These are phyloP conservation scores for Aspergillus transmontanensis DNA, from an alignment of 2,329 filamentous ascomycete species.

Conservation along the genomic window DNA sequence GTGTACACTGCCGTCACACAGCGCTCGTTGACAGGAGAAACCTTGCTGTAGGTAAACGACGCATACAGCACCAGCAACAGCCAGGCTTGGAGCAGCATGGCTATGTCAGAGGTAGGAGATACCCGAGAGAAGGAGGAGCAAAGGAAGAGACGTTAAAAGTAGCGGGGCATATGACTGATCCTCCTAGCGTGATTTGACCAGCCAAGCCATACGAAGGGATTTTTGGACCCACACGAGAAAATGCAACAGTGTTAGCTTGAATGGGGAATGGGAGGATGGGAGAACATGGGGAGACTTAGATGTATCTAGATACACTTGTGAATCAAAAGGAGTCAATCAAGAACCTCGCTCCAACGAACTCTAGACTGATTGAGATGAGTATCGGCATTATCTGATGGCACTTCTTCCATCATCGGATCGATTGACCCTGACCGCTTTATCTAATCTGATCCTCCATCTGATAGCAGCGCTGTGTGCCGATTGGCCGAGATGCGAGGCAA, in stretches of 20 bases:
- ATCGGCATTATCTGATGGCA: neutral
- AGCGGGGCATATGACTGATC: slow-evolving; percentile 3
- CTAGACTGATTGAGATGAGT: too few relatives aligned
- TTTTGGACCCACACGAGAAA: neutral
- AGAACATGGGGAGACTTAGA: neutral
- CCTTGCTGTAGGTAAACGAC: slow-evolving; percentile 10
- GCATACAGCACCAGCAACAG: slow-evolving; percentile 19
- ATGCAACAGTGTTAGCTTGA: neutral
- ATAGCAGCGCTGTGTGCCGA: neutral
- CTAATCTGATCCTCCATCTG: slow-evolving; percentile 14
- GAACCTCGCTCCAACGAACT: too few relatives aligned
- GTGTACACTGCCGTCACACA: slow-evolving; percentile 37
- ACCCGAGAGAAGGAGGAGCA: neutral
- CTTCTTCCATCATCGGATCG: neutral
- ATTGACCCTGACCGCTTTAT: neutral
- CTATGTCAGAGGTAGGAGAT: neutral
- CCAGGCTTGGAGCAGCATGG: slow-evolving; percentile 24
- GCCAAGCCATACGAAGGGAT: neutral
- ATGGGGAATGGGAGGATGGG: neutral
- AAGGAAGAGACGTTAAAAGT: neutral
- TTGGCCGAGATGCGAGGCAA: neutral
- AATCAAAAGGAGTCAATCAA: neutral
- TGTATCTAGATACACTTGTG: neutral
- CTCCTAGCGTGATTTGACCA: neutral
- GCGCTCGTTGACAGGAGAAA: slow-evolving; percentile 27